A percentile compares a stretch with the other conserved stretches of the same genome.
Evolutionary conservation across 2,329 filamentous ascomycete genomes (phyloP).

Genomic region (Capronia coronata): DNA sequence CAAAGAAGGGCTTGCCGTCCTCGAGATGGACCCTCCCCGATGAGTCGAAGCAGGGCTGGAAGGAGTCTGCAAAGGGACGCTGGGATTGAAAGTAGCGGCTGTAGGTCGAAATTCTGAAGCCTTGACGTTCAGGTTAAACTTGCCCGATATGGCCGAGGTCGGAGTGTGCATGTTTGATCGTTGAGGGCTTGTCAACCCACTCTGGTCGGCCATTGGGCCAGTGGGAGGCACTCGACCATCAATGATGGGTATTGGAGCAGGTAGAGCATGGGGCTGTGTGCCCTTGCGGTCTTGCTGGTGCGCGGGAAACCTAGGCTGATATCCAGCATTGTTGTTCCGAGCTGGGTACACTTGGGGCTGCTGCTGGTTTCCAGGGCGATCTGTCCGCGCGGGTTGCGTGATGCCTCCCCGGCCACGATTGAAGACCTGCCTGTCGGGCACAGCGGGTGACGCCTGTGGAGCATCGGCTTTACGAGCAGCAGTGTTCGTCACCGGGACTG

Average conservation of each 20-base stretch:
- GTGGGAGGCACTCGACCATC: conserved; percentile 68
- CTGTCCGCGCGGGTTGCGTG: conserved; percentile 14
- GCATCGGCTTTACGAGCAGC: conserved; percentile 48
- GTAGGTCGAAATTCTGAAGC: conserved; percentile 78
- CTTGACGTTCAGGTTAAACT: conserved; percentile 50
- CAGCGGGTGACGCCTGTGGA: conserved; percentile 33
- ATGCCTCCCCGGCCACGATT: conserved; percentile 43
- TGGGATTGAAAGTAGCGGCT: conserved; percentile 73
- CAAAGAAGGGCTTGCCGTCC: conserved; percentile 44
- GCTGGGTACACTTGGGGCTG: conserved; percentile 10
- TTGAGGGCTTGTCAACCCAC: conserved; percentile 36
- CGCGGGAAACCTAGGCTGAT: conserved; percentile 14
- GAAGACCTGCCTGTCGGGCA: conserved; percentile 44
- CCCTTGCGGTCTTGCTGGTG: conserved; percentile 27
- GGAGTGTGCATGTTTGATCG: conserved; percentile 47
- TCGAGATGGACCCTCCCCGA: conserved; percentile 45
- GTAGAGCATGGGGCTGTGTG: conserved; percentile 32
- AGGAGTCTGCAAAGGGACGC: conserved; percentile 52
- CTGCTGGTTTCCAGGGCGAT: conserved; percentile 36
- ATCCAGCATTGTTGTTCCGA: conserved; percentile 14
- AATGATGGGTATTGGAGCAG: conserved; percentile 52
- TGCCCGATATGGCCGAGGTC: conserved; percentile 46
- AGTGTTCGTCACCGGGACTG: conserved; percentile 41
- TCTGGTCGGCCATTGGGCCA: conserved; percentile 58
- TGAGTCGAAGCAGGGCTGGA: conserved; percentile 65